Evolutionary conservation across 2,329 filamentous ascomycete genomes (phyloP).

Genomic region (Scedosporium boydii): DNA sequence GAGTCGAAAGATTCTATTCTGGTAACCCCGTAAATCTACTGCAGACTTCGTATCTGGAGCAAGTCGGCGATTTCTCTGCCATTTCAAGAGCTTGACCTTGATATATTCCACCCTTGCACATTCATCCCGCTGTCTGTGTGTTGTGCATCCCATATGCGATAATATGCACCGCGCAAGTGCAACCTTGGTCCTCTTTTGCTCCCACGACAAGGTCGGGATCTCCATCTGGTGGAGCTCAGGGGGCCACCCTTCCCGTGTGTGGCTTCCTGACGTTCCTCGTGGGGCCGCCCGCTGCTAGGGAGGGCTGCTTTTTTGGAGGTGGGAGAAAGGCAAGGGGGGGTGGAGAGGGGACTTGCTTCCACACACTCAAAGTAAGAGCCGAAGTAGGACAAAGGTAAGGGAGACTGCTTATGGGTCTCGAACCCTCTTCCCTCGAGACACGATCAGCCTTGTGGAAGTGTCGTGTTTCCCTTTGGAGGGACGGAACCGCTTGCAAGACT

Average conservation of each 20-base stretch:
- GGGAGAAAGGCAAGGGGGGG: background rate
- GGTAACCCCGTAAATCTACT: background rate
- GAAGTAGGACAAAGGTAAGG: background rate
- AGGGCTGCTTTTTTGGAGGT: background rate
- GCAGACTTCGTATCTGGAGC: background rate
- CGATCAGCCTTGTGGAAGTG: too few relatives aligned
- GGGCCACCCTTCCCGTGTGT: slow-evolving; percentile 3
- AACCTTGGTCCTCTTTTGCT: background rate
- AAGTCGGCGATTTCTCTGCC: background rate
- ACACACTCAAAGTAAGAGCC: background rate
- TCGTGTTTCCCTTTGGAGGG: too few relatives aligned
- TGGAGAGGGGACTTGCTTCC: background rate
- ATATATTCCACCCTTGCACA: background rate
- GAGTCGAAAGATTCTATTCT: background rate
- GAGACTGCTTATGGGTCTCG: too few relatives aligned
- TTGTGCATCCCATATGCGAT: background rate
- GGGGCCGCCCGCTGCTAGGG: background rate
- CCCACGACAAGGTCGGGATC: background rate
- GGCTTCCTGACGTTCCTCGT: background rate
- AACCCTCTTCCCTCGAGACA: too few relatives aligned
- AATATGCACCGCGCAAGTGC: background rate
- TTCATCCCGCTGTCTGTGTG: background rate
- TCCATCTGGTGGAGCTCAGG: slow-evolving; percentile 3
- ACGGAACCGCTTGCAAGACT: too few relatives aligned
- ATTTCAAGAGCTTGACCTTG: background rate